These are phyloP conservation scores for Debaryomycetaceae sp. DNA, from an alignment of 1,139 yeast genomes.

Conservation along the genomic window DNA sequence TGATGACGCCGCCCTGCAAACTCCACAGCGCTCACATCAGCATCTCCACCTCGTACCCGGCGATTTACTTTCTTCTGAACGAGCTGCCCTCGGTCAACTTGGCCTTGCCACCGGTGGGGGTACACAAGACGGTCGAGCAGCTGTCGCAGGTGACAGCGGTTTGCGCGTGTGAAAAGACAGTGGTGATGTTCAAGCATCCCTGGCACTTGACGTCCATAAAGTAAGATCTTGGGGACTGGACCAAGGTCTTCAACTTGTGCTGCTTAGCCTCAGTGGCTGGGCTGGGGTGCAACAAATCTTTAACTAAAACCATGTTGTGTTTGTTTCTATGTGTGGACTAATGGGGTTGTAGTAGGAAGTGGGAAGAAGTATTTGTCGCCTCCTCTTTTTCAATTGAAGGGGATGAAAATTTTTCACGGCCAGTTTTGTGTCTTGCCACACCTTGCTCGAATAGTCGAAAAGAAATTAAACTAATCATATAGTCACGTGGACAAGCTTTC, in stretches of 20 bases:
- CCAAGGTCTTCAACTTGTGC: conserved; percentile 97
- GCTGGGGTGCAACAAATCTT: conserved; percentile 96
- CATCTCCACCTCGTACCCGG: no score
- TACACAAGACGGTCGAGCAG: conserved; percentile 96
- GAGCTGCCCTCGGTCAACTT: conserved; percentile 98
- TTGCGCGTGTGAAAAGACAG: conserved; percentile 99
- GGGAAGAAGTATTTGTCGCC: conserved; percentile 3
- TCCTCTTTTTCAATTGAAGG: conserved; percentile 1
- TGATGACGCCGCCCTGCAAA: neutral
- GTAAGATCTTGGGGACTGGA: conserved; percentile 96
- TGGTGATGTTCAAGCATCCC: conserved; percentile 98
- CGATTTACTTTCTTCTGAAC: conserved; percentile 91
- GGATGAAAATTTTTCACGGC: conserved; percentile 6
- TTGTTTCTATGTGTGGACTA: conserved; percentile 1
- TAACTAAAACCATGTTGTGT: conserved; percentile 72
- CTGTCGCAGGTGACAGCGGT: conserved; percentile 99
- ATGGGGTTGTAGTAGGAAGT: neutral
- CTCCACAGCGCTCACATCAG: no score
- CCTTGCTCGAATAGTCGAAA: conserved; percentile 4
- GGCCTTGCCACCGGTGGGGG: conserved; percentile 99
- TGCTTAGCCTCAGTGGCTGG: conserved; percentile 94
- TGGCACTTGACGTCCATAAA: conserved; percentile 99
- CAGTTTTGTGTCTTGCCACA: conserved; percentile 10
- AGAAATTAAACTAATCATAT: no score
- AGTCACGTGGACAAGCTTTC: no score